phyloP scores from a whole-genome alignment of 78 protist genomes.

The Dictyostelium firmibasis region DNA sequence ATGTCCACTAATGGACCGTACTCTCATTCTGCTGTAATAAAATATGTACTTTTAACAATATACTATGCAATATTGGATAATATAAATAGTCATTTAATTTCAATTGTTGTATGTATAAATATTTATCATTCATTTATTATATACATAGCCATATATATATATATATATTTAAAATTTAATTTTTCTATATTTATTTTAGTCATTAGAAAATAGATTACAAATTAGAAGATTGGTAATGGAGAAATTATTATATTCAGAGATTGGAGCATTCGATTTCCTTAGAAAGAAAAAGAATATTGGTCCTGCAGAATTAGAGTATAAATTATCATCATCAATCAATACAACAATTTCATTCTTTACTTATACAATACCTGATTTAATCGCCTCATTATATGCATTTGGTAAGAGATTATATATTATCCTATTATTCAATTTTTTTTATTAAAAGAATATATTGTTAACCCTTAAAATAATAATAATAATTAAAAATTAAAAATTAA shows the following conservation, averaged over 20 bases:
- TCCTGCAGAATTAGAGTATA: slow-evolving; percentile 57
- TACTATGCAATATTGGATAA: slow-evolving; percentile 60
- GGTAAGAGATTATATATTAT: neutral
- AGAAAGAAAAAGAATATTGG: slow-evolving; percentile 69
- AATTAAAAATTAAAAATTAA: neutral
- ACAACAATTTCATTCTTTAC: slow-evolving; percentile 75
- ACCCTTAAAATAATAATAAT: neutral
- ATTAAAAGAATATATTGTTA: too few species aligned
- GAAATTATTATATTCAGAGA: slow-evolving; percentile 61
- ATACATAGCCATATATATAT: too few species aligned
- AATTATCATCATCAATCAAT: slow-evolving; percentile 64
- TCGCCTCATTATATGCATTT: slow-evolving; percentile 57
- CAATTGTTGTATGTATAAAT: slow-evolving; percentile 59
- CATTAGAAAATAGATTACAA: slow-evolving; percentile 46
- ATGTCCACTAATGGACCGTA: slow-evolving; percentile 61
- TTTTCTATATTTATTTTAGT: too few species aligned
- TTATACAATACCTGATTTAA: slow-evolving; percentile 50
- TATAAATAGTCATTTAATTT: slow-evolving; percentile 44
- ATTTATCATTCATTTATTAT: too few species aligned
- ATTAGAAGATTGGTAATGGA: slow-evolving; percentile 74
- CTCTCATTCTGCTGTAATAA: slow-evolving; percentile 10
- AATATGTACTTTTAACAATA: slow-evolving; percentile 51
- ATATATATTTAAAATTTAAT: too few species aligned
- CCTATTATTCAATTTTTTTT: neutral
- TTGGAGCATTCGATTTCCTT: slow-evolving; percentile 71